phyloP scores from a whole-genome alignment of 2,329 filamentous ascomycete genomes.

The Cercospora citrullina region DNA sequence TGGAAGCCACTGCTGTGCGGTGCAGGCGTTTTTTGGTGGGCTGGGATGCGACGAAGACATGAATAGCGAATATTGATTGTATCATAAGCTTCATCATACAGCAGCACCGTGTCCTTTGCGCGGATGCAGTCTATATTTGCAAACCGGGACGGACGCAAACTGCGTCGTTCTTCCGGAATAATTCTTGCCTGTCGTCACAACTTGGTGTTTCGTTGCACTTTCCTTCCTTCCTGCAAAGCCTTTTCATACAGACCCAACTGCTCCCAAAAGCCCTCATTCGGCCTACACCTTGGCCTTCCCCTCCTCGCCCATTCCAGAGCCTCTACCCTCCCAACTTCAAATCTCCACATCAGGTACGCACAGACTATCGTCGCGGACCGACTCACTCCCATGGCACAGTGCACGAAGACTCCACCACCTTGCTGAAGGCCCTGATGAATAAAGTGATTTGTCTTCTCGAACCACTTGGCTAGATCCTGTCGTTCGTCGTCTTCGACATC shows the following conservation, averaged over 20 bases:
- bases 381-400: constrained; percentile 92
- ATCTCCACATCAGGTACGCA: constrained; percentile 72
- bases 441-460: constrained; percentile 68
- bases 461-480: constrained; percentile 76
- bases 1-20: background rate
- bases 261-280: constrained; percentile 84
- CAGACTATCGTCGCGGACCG: constrained; percentile 79
- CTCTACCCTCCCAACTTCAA: constrained; percentile 53
- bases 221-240: constrained; percentile 54
- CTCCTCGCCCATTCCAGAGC: constrained; percentile 69
- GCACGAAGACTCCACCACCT: constrained; percentile 63
- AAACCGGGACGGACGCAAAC: background rate
- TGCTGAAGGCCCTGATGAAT: constrained; percentile 70
- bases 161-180: background rate
- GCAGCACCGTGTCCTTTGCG: background rate
- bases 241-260: constrained; percentile 81
- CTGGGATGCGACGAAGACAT: constrained; percentile 4
- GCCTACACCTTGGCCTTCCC: constrained; percentile 72
- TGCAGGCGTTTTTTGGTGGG: constrained; percentile 5
- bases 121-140: background rate
- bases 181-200: background rate
- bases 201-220: constrained; percentile 22
- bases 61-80: constrained; percentile 8
- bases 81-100: background rate
- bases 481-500: constrained; percentile 87